Percentiles rank a stretch among this genome's conserved stretches.
Conservation (phyloP, 2,329 filamentous ascomycete species). For the Xylariaceae sp. region DNA sequence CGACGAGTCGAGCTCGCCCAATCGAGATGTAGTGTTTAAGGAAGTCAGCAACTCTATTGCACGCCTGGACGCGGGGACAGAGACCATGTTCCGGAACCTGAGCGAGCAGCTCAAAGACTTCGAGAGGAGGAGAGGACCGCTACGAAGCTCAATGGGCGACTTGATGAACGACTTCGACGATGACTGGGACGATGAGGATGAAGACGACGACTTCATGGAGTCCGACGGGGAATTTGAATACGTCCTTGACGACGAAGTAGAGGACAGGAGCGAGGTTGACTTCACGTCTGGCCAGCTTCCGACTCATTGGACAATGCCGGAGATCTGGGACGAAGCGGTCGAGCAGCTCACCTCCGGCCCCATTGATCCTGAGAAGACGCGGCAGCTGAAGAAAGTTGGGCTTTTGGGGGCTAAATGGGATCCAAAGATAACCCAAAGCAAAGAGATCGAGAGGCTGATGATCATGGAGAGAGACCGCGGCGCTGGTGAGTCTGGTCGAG, state of each 20-base stretch:
- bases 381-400: too few relatives aligned
- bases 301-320: too few relatives aligned
- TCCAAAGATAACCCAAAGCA: too few relatives aligned
- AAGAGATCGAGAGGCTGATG: too few relatives aligned
- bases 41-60: conserved; percentile 21
- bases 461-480: too few relatives aligned
- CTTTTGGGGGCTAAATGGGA: too few relatives aligned
- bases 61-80: conserved; percentile 12
- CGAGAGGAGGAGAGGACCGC: conserved; percentile 2
- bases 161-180: conserved; percentile 2
- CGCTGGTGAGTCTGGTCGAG: too few relatives aligned
- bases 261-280: conserved; percentile 4
- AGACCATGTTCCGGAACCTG: too few relatives aligned
- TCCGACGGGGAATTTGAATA: too few relatives aligned
- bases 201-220: conserved; percentile 5
- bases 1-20: conserved; percentile 12
- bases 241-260: conserved; percentile 16
- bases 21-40: conserved; percentile 17
- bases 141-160: conserved; percentile 1
- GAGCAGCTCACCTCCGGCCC: conserved; percentile 18
- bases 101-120: too few relatives aligned
- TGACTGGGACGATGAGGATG: conserved; percentile 1
- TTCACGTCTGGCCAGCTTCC: too few relatives aligned
- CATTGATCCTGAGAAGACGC: conserved; percentile 13
- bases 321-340: too few relatives aligned